A percentile compares a stretch with the other conserved stretches of the same genome.
Evolutionary conservation across 306 rosid species (phyloP).

Genomic region (Vachellia pachyceras): DNA sequence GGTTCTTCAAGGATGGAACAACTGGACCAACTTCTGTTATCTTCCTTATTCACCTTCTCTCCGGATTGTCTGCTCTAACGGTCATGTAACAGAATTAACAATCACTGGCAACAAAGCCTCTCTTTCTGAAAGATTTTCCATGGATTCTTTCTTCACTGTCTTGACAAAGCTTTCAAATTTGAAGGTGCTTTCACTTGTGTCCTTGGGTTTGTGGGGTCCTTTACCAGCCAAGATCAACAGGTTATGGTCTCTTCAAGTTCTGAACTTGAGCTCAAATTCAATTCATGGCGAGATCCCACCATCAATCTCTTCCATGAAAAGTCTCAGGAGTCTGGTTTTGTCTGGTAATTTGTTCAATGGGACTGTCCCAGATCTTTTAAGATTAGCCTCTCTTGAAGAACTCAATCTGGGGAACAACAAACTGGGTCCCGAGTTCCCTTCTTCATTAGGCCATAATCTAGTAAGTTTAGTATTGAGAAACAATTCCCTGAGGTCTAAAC

Average conservation of each 20-base stretch:
- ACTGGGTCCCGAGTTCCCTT: constrained; percentile 73
- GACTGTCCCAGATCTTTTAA: constrained; percentile 72
- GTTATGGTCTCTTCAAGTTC: constrained; percentile 61
- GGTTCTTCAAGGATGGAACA: constrained; percentile 72
- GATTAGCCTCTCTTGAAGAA: constrained; percentile 59
- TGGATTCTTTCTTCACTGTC: constrained; percentile 73
- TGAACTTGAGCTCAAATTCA: constrained; percentile 83
- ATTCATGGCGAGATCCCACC: constrained; percentile 69
- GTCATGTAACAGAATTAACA: constrained; percentile 61
- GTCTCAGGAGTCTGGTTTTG: constrained; percentile 66
- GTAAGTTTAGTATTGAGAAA: constrained; percentile 56
- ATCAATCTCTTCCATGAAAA: constrained; percentile 57
- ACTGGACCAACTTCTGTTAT: constrained; percentile 85
- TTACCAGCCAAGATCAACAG: constrained; percentile 74
- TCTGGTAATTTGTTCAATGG: constrained; percentile 77
- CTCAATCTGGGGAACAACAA: constrained; percentile 68
- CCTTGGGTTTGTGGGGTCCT: constrained; percentile 91
- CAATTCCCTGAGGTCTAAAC: constrained; percentile 68
- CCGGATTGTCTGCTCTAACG: constrained; percentile 67
- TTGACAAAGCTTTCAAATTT: constrained; percentile 80
- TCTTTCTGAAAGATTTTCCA: constrained; percentile 71
- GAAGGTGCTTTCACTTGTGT: constrained; percentile 64
- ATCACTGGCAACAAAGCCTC: constrained; percentile 69
- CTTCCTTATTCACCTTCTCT: constrained; percentile 74
- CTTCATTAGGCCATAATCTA: constrained; percentile 50